These are phyloP conservation scores for Papiliotrema laurentii DNA, from an alignment of 1,284 basidiomycete genomes.

Conservation along the genomic window DNA sequence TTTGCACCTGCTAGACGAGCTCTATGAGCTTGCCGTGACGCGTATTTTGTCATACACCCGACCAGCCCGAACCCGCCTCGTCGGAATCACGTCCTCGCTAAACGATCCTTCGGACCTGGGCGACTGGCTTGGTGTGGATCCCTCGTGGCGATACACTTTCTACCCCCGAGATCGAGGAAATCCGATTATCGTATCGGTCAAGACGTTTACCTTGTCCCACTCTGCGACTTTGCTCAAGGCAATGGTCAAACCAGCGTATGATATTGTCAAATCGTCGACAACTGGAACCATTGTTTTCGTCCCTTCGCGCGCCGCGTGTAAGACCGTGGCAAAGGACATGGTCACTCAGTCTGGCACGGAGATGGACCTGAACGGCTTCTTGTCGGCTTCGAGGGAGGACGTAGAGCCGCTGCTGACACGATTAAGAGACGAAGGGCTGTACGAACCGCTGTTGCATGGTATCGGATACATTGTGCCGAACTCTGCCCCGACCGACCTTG, in stretches of 20 bases:
- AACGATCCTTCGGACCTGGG: slow-evolving; percentile 76
- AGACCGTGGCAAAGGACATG: slow-evolving; percentile 72
- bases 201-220: slow-evolving; percentile 81
- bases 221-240: slow-evolving; percentile 82
- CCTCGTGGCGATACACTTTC: slow-evolving; percentile 70
- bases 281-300: slow-evolving; percentile 79
- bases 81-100: slow-evolving; percentile 75
- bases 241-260: slow-evolving; percentile 87
- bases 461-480: slow-evolving; percentile 83
- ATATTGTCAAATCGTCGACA: slow-evolving; percentile 51
- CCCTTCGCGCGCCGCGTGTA: slow-evolving; percentile 76
- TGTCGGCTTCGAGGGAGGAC: slow-evolving; percentile 57
- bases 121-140: slow-evolving; percentile 70
- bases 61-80: slow-evolving; percentile 61
- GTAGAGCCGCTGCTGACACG: slow-evolving; percentile 60
- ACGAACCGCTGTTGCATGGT: slow-evolving; percentile 78
- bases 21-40: slow-evolving; percentile 78
- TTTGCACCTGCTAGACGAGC: slow-evolving; percentile 74
- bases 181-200: slow-evolving; percentile 63
- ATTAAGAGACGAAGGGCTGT: slow-evolving; percentile 63
- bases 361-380: slow-evolving; percentile 68
- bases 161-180: slow-evolving; percentile 77
- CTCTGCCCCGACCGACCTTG: slow-evolving; percentile 65
- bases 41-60: slow-evolving; percentile 60
- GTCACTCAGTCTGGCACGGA: slow-evolving; percentile 82